A percentile compares a stretch with the other conserved stretches of the same genome.
These are phyloP conservation scores for Omphalotus guepiniiformis DNA, from an alignment of 768 basidiomycete species.

Conservation along the genomic window DNA sequence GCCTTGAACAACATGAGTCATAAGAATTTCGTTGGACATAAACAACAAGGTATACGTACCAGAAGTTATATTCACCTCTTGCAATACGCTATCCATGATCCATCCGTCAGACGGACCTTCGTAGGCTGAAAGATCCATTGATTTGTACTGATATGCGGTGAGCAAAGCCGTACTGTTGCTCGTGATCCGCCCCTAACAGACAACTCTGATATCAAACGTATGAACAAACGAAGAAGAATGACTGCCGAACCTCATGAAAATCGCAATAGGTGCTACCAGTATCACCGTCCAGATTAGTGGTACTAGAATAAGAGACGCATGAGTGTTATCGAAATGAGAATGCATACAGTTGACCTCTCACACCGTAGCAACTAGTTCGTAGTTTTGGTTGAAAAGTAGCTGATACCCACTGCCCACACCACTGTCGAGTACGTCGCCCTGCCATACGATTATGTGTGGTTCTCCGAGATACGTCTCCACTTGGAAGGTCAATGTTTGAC, in stretches of 20 bases:
- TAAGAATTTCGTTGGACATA: too few relatives aligned
- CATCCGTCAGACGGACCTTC: background rate
- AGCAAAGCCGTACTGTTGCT: conserved; percentile 1
- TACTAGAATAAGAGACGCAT: background rate
- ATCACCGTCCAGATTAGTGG: background rate
- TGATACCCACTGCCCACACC: conserved; percentile 2
- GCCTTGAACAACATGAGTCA: background rate
- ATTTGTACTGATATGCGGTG: background rate
- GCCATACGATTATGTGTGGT: conserved; percentile 1
- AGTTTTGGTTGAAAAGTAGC: background rate
- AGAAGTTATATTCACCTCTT: too few relatives aligned
- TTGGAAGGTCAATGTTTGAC: background rate
- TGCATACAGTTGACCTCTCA: background rate
- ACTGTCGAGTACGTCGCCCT: background rate
- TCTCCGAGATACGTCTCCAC: conserved; percentile 3
- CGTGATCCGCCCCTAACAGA: background rate
- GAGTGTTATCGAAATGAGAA: background rate
- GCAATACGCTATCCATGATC: conserved; percentile 1
- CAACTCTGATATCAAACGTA: background rate
- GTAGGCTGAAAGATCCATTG: background rate
- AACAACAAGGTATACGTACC: too few relatives aligned
- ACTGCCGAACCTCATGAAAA: conserved; percentile 9
- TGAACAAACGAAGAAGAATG: background rate
- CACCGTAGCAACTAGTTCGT: background rate
- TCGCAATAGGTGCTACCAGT: background rate